Evolutionary conservation across 202 grass and related monocot species (phyloP).

Genomic region (Bolboschoenoplectus hybrid): DNA sequence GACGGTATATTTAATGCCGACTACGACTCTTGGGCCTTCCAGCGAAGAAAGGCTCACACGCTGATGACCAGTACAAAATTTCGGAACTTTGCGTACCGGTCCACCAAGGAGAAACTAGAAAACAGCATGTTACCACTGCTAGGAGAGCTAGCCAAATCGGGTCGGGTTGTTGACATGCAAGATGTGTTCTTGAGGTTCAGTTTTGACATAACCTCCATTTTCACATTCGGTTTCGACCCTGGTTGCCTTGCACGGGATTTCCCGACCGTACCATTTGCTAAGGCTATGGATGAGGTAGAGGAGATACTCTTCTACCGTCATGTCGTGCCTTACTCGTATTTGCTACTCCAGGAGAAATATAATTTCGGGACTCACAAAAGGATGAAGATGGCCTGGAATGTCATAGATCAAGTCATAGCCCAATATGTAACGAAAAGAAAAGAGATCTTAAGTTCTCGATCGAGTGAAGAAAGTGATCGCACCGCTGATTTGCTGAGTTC

Average conservation of each 20-base stretch:
- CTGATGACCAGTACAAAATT: conserved; percentile 53
- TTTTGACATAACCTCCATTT: conserved; percentile 74
- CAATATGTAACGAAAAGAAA: conserved; percentile 47
- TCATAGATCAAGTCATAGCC: conserved; percentile 54
- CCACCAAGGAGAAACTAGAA: conserved; percentile 59
- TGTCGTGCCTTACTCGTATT: conserved; percentile 44
- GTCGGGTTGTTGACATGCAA: conserved; percentile 53
- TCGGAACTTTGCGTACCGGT: conserved; percentile 41
- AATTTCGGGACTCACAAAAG: conserved; percentile 52
- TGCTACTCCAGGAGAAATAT: conserved; percentile 45
- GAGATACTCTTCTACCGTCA: conserved; percentile 77
- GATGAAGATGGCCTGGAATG: conserved; percentile 43
- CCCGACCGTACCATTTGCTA: conserved; percentile 59
- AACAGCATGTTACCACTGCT: conserved; percentile 57
- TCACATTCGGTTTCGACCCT: conserved; percentile 73
- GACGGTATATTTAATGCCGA: conserved; percentile 69
- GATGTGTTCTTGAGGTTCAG: conserved; percentile 76
- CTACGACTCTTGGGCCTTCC: conserved; percentile 65
- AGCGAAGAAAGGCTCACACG: conserved; percentile 59
- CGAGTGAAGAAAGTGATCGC: background rate
- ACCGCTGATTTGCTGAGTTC: conserved; percentile 48
- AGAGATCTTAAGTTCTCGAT: conserved; percentile 13
- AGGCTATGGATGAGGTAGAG: conserved; percentile 69
- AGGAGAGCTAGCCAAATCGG: conserved; percentile 39
- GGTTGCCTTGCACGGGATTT: conserved; percentile 61